These are phyloP conservation scores for Paraphoma chrysanthemicola DNA, from an alignment of 2,329 filamentous ascomycete genomes.

Conservation along the genomic window DNA sequence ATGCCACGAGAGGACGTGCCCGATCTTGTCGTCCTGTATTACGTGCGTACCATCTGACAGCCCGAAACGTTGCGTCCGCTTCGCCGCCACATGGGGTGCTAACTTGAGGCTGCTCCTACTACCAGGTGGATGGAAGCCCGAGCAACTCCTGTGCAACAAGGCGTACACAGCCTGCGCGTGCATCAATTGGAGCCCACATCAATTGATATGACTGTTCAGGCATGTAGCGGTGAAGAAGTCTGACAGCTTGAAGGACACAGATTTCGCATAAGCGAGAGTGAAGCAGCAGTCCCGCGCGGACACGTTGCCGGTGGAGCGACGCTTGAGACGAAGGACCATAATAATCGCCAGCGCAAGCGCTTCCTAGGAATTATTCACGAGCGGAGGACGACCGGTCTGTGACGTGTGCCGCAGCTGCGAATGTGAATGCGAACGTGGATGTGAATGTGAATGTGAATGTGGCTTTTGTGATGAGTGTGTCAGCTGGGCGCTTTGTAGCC, in stretches of 20 bases:
- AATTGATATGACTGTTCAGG: constrained; percentile 12
- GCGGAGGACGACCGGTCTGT: neutral
- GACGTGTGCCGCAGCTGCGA: neutral
- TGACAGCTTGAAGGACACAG: constrained; percentile 2
- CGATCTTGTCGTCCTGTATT: constrained; percentile 13
- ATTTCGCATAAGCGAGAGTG: constrained; percentile 10
- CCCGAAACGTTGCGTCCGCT: constrained; percentile 11
- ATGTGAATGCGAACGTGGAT: no score
- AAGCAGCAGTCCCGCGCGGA: constrained; percentile 14
- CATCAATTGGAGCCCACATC: neutral
- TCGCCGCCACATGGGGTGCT: constrained; percentile 15
- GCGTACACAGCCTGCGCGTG: constrained; percentile 4
- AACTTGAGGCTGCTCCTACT: constrained; percentile 9
- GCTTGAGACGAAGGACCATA: constrained; percentile 11
- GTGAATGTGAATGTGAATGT: no score
- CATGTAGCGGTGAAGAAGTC: constrained; percentile 19
- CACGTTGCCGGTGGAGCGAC: constrained; percentile 23
- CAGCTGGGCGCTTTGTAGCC: neutral
- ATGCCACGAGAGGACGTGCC: constrained; percentile 17
- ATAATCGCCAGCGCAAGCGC: constrained; percentile 14
- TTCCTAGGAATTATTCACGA: neutral
- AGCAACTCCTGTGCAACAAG: constrained; percentile 9
- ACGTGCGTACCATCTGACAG: constrained; percentile 9
- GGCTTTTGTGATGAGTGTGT: neutral
- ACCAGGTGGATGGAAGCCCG: constrained; percentile 17